Conservation (phyloP, 805 yeast species). For the Teunomyces tritomae region DNA sequence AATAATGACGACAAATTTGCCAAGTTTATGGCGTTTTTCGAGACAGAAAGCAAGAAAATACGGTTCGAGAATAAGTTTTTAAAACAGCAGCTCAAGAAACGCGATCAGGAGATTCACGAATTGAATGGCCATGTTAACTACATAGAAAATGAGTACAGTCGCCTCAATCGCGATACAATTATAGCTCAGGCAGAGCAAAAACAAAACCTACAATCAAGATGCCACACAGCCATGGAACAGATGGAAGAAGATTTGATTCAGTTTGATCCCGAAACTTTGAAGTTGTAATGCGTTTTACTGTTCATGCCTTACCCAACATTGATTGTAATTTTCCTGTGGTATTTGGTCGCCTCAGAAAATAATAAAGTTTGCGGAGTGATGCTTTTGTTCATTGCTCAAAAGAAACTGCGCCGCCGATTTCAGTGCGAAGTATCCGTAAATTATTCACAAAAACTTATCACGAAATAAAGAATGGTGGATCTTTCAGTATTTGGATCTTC, state of each 20-base stretch:
- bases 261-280: slow-evolving; percentile 9
- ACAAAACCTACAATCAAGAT: slow-evolving; percentile 3
- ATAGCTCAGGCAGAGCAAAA: slow-evolving; percentile 4
- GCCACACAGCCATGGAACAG: slow-evolving; percentile 5
- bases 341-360: not conserved
- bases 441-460: not conserved
- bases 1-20: slow-evolving; percentile 14
- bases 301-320: not conserved
- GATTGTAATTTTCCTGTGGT: not conserved
- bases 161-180: slow-evolving; percentile 3
- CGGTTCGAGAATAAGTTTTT: slow-evolving; percentile 36
- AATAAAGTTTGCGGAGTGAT: not conserved
- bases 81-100: slow-evolving; percentile 18
- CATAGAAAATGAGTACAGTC: slow-evolving; percentile 18
- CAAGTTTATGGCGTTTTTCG: slow-evolving; percentile 30
- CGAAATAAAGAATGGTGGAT: not conserved
- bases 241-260: slow-evolving; percentile 13
- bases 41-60: slow-evolving; percentile 26
- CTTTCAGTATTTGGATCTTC: slow-evolving; percentile 16
- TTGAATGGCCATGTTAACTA: slow-evolving; percentile 21
- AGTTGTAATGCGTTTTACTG: not conserved
- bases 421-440: not conserved
- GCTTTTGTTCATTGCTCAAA: not conserved
- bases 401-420: not conserved
- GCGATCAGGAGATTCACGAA: slow-evolving; percentile 20